Conservation (phyloP, 1,284 basidiomycete species). For the Coriolopsis trogii region DNA sequence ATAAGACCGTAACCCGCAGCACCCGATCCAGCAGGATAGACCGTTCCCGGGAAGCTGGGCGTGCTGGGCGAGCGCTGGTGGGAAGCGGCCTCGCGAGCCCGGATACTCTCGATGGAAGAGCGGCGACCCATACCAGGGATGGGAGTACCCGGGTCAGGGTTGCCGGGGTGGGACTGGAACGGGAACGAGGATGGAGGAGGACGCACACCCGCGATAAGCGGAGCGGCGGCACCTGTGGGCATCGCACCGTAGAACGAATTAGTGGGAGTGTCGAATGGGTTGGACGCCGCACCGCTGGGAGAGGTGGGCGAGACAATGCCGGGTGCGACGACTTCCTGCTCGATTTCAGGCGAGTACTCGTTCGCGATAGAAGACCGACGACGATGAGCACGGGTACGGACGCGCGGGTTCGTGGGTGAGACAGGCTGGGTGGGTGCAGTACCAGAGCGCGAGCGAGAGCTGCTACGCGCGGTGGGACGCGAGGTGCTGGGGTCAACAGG, state of each 20-base stretch:
- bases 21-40: constrained; percentile 18
- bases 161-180: constrained; percentile 61
- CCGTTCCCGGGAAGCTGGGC: constrained; percentile 15
- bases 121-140: constrained; percentile 43
- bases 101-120: constrained; percentile 39
- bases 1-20: constrained; percentile 23
- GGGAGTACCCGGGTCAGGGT: constrained; percentile 53
- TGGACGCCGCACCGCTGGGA: constrained; percentile 7
- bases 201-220: constrained; percentile 9
- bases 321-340: constrained; percentile 7
- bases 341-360: constrained; percentile 24
- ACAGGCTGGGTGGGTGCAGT: constrained; percentile 2
- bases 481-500: constrained; percentile 1
- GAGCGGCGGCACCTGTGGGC: constrained; percentile 13
- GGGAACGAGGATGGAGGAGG: constrained; percentile 47
- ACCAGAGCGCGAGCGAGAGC: not conserved
- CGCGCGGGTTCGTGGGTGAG: constrained; percentile 13
- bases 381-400: constrained; percentile 26
- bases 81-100: constrained; percentile 20
- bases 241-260: constrained; percentile 23
- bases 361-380: constrained; percentile 28
- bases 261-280: constrained; percentile 31
- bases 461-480: constrained; percentile 8
- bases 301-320: not conserved
- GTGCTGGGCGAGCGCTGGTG: constrained; percentile 12